These are phyloP conservation scores for Artemisia tridentata DNA, from an alignment of 129 eudicot genomes.

Conservation along the genomic window DNA sequence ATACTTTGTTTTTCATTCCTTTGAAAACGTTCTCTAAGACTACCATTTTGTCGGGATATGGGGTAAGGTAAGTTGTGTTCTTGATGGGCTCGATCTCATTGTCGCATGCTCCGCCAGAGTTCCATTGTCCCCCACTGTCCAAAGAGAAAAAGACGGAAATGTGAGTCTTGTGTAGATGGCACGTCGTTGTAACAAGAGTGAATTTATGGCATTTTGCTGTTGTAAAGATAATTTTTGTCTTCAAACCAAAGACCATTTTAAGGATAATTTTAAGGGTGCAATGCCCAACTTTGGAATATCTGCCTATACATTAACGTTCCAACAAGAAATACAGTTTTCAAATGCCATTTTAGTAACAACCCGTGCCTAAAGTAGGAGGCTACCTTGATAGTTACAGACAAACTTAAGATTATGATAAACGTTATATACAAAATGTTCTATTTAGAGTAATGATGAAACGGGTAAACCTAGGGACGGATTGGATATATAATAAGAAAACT, in stretches of 20 bases:
- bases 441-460: too few species aligned
- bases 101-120: conserved; percentile 90
- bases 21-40: conserved; percentile 61
- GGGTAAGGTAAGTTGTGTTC: conserved; percentile 57
- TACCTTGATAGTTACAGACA: too few species aligned
- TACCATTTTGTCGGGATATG: conserved; percentile 73
- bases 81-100: conserved; percentile 76
- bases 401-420: too few species aligned
- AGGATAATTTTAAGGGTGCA: neutral
- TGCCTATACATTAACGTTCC: neutral
- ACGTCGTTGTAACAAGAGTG: conserved; percentile 3
- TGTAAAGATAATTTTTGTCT: conserved; percentile 3
- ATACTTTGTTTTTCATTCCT: conserved; percentile 65
- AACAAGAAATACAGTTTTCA: neutral
- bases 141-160: conserved; percentile 9
- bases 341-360: neutral
- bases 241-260: neutral
- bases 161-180: conserved; percentile 17
- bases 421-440: too few species aligned
- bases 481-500: neutral
- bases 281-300: conserved; percentile 1
- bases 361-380: too few species aligned
- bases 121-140: conserved; percentile 96
- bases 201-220: conserved; percentile 3
- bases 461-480: too few species aligned